A percentile compares a stretch with the other conserved stretches of the same genome.
Evolutionary conservation across 176 grass and related monocot species (phyloP).

Genomic region (Miscanthus lutarioriparius): DNA sequence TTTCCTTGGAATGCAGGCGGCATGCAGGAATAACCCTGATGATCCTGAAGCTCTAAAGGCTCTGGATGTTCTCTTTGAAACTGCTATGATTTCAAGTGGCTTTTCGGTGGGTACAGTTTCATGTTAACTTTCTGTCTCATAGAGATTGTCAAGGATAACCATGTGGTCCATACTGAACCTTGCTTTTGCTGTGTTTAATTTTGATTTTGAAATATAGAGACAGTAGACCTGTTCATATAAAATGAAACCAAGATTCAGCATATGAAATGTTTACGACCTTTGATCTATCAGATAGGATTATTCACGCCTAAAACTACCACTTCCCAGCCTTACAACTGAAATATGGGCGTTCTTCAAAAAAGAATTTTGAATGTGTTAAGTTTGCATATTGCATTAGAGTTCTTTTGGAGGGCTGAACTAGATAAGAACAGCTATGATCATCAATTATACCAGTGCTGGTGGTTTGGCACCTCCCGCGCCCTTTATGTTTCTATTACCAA

Average conservation of each 20-base stretch:
- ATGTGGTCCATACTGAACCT: background rate
- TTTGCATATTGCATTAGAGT: background rate
- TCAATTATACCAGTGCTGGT: background rate
- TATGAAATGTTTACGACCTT: background rate
- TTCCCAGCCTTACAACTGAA: background rate
- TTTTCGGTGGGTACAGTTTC: constrained; percentile 67
- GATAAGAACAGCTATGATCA: background rate
- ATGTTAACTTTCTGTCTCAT: background rate
- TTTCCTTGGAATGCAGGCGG: constrained; percentile 51
- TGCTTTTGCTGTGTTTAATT: background rate
- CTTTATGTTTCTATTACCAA: background rate
- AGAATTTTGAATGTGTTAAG: too few species aligned
- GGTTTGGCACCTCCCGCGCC: background rate
- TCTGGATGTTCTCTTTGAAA: constrained; percentile 90
- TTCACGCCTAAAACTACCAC: background rate
- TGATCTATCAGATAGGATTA: background rate
- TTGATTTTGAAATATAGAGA: background rate
- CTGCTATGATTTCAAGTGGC: constrained; percentile 92
- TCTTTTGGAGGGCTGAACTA: background rate
- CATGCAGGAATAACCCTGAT: constrained; percentile 67
- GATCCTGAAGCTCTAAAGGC: constrained; percentile 78
- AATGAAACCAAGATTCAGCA: background rate
- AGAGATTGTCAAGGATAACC: background rate
- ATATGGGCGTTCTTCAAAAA: background rate
- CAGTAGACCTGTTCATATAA: background rate